These are phyloP conservation scores for Angomonas desouzai DNA, from an alignment of 208 protist genomes.

Conservation along the genomic window DNA sequence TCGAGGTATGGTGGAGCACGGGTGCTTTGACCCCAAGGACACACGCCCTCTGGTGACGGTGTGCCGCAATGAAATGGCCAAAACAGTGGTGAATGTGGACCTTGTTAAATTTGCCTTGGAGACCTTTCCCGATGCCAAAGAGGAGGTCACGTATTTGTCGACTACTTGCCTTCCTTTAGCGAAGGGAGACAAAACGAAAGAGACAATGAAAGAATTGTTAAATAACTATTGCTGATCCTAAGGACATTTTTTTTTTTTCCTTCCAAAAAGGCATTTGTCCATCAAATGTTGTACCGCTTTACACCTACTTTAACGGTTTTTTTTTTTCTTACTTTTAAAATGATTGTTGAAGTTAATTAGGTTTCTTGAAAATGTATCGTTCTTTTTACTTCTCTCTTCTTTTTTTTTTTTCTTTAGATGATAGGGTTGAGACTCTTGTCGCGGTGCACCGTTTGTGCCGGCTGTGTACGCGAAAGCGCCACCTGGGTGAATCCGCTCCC, in stretches of 20 bases:
- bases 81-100: slow-evolving; percentile 34
- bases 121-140: slow-evolving; percentile 33
- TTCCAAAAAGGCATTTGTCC: not conserved
- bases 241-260: not conserved
- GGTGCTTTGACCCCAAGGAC: slow-evolving; percentile 59
- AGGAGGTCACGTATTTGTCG: slow-evolving; percentile 36
- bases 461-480: not conserved
- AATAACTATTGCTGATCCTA: not conserved
- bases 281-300: not conserved
- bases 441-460: not conserved
- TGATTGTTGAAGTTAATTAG: not conserved
- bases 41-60: slow-evolving; percentile 52
- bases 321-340: slow-evolving; percentile 5
- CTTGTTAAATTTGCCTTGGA: slow-evolving; percentile 45
- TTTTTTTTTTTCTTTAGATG: slow-evolving; percentile 10
- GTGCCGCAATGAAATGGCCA: slow-evolving; percentile 43
- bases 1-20: slow-evolving; percentile 42
- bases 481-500: slow-evolving; percentile 29
- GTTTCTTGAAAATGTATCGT: no score
- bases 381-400: not conserved
- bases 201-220: slow-evolving; percentile 27
- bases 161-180: slow-evolving; percentile 31
- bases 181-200: slow-evolving; percentile 31
- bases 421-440: not conserved
- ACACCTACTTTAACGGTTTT: not conserved